These are phyloP conservation scores for Penicillium paradoxum DNA, from an alignment of 495 filamentous ascomycete genomes.

Conservation along the genomic window DNA sequence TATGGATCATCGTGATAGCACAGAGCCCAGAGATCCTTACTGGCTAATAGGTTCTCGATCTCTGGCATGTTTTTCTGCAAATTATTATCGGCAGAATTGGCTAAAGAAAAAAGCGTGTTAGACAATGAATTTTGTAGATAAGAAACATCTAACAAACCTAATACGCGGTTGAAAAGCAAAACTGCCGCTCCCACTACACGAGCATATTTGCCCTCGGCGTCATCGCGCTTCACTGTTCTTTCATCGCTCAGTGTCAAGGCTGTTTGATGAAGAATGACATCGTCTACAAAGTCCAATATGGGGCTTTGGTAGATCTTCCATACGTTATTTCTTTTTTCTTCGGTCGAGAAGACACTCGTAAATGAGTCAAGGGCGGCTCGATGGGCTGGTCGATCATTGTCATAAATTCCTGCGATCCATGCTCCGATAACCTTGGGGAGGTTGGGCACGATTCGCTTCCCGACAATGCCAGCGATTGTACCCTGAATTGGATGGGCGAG, in stretches of 20 bases:
- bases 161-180: constrained; percentile 40
- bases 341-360: constrained; percentile 64
- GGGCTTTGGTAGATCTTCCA: constrained; percentile 70
- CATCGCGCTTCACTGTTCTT: constrained; percentile 74
- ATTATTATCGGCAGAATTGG: constrained; percentile 44
- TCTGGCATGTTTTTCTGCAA: constrained; percentile 43
- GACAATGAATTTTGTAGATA: not conserved
- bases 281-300: constrained; percentile 74
- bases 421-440: constrained; percentile 72
- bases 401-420: constrained; percentile 85
- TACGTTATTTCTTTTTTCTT: constrained; percentile 69
- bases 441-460: constrained; percentile 74
- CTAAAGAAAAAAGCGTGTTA: constrained; percentile 19
- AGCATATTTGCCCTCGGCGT: constrained; percentile 76
- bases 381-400: constrained; percentile 70
- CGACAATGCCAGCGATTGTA: constrained; percentile 61
- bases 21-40: constrained; percentile 72
- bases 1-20: constrained; percentile 59
- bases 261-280: constrained; percentile 72
- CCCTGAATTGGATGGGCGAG: constrained; percentile 72
- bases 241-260: constrained; percentile 80
- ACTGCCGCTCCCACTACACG: constrained; percentile 64
- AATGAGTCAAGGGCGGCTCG: constrained; percentile 72
- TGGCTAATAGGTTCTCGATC: constrained; percentile 55
- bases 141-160: constrained; percentile 30